phyloP scores from a whole-genome alignment of 192 early-diverging fungal species.

The Globomyces pollinis-pini region DNA sequence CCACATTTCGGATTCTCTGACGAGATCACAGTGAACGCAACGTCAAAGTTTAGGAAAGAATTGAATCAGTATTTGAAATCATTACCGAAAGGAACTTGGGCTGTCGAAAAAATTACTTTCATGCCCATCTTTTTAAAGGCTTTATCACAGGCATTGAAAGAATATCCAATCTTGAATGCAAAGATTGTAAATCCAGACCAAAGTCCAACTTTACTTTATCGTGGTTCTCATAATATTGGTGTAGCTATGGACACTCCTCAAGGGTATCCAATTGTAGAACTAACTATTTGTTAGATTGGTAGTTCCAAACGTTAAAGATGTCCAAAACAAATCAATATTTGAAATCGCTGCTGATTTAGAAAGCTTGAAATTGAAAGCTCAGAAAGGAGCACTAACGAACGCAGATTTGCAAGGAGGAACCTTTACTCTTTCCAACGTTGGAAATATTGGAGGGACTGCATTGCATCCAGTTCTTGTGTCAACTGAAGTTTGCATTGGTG shows the following conservation, averaged over 20 bases:
- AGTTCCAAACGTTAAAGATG: slow-evolving; percentile 92
- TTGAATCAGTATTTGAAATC: slow-evolving; percentile 59
- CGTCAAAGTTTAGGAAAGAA: slow-evolving; percentile 49
- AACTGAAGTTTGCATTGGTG: slow-evolving; percentile 82
- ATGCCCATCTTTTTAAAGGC: slow-evolving; percentile 97
- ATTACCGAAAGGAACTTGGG: slow-evolving; percentile 31
- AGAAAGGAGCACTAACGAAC: slow-evolving; percentile 47
- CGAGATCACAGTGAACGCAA: slow-evolving; percentile 70
- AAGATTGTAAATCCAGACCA: slow-evolving; percentile 39
- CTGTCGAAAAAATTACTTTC: slow-evolving; percentile 71
- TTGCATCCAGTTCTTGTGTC: slow-evolving; percentile 84
- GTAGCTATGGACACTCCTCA: slow-evolving; percentile 97
- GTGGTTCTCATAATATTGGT: slow-evolving; percentile 82
- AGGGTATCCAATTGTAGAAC: slow-evolving; percentile 61
- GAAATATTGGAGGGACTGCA: slow-evolving; percentile 86
- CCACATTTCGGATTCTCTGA: slow-evolving; percentile 95
- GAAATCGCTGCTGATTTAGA: slow-evolving; percentile 83
- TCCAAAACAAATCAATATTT: slow-evolving; percentile 75
- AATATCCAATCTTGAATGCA: slow-evolving; percentile 86
- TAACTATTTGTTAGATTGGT: slow-evolving; percentile 46
- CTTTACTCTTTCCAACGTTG: slow-evolving; percentile 90
- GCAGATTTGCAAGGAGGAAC: slow-evolving; percentile 78
- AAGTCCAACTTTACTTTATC: slow-evolving; percentile 53
- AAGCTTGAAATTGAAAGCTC: slow-evolving; percentile 59
- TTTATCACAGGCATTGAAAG: slow-evolving; percentile 65